phyloP scores from a whole-genome alignment of 768 basidiomycete species.

The Suillus clintonianus region DNA sequence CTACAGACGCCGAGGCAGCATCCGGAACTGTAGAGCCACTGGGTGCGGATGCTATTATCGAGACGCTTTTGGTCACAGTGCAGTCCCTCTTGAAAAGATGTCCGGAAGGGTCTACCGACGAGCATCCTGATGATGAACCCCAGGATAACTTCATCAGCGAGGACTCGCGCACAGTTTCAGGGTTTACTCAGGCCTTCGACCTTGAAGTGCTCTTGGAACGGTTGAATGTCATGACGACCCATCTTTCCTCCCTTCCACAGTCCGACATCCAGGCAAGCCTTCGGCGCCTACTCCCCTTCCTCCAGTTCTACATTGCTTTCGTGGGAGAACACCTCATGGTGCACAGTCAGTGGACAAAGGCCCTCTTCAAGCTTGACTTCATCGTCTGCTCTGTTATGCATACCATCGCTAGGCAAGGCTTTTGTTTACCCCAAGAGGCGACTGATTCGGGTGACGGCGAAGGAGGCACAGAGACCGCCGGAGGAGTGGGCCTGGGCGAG shows the following conservation, averaged over 20 bases:
- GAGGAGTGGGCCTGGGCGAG: slow-evolving; percentile 86
- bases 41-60: slow-evolving; percentile 49
- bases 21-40: neutral
- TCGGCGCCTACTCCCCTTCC: slow-evolving; percentile 70
- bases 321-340: slow-evolving; percentile 56
- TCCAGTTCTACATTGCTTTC: slow-evolving; percentile 61
- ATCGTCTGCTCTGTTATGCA: slow-evolving; percentile 74
- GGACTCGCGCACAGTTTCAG: slow-evolving; percentile 44
- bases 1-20: slow-evolving; percentile 12
- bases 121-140: slow-evolving; percentile 26
- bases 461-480: slow-evolving; percentile 48
- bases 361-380: slow-evolving; percentile 83
- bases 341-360: slow-evolving; percentile 66
- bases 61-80: slow-evolving; percentile 62
- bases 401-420: slow-evolving; percentile 81
- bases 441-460: slow-evolving; percentile 54
- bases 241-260: slow-evolving; percentile 38
- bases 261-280: slow-evolving; percentile 36
- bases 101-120: slow-evolving; percentile 23
- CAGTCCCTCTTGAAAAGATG: slow-evolving; percentile 57
- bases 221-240: slow-evolving; percentile 40
- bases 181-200: slow-evolving; percentile 51
- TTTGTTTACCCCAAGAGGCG: slow-evolving; percentile 84
- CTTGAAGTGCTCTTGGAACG: slow-evolving; percentile 43
- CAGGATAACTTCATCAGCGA: slow-evolving; percentile 54